A percentile compares a stretch with the other conserved stretches of the same genome.
Evolutionary conservation across 345 rosid genomes (phyloP).

Genomic region (Combretum micranthum): DNA sequence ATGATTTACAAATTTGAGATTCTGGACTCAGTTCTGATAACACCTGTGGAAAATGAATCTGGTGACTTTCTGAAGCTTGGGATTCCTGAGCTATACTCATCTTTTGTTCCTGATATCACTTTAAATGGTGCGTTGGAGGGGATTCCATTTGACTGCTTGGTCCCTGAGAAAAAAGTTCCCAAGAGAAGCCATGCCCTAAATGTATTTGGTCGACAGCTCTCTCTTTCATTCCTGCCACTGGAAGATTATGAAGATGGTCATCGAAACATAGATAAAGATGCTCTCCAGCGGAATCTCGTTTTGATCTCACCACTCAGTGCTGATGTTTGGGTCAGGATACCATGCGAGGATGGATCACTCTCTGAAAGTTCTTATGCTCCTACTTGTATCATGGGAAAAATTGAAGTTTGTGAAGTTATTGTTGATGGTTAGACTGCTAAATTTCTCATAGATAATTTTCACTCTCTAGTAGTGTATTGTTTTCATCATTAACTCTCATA

Average conservation of each 20-base stretch:
- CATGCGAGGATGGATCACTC: slow-evolving; percentile 27
- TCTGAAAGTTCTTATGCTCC: slow-evolving; percentile 24
- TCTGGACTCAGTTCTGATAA: slow-evolving; percentile 57
- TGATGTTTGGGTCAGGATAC: slow-evolving; percentile 77
- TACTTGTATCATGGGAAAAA: slow-evolving; percentile 59
- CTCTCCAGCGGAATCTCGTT: slow-evolving; percentile 21
- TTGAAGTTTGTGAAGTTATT: slow-evolving; percentile 45
- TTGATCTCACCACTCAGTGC: slow-evolving; percentile 51
- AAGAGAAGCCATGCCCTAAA: slow-evolving; percentile 39
- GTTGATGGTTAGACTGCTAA: slow-evolving; percentile 52
- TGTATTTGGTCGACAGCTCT: slow-evolving; percentile 62
- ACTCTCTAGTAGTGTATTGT: slow-evolving; percentile 6
- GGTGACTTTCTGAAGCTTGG: slow-evolving; percentile 46
- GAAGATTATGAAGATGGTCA: slow-evolving; percentile 31
- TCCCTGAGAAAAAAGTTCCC: slow-evolving; percentile 43
- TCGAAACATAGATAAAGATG: slow-evolving; percentile 21
- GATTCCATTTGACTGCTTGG: slow-evolving; percentile 46
- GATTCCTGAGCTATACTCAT: slow-evolving; percentile 48
- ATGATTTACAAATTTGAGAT: slow-evolving; percentile 62
- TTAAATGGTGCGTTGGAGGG: slow-evolving; percentile 30
- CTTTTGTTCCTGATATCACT: slow-evolving; percentile 32
- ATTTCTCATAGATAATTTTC: slow-evolving; percentile 6
- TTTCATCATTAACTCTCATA: neutral
- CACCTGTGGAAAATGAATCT: slow-evolving; percentile 45
- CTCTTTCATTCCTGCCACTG: slow-evolving; percentile 34